Evolutionary conservation across 1,284 basidiomycete species (phyloP).

Genomic region (Filobasidium uniguttulatum): DNA sequence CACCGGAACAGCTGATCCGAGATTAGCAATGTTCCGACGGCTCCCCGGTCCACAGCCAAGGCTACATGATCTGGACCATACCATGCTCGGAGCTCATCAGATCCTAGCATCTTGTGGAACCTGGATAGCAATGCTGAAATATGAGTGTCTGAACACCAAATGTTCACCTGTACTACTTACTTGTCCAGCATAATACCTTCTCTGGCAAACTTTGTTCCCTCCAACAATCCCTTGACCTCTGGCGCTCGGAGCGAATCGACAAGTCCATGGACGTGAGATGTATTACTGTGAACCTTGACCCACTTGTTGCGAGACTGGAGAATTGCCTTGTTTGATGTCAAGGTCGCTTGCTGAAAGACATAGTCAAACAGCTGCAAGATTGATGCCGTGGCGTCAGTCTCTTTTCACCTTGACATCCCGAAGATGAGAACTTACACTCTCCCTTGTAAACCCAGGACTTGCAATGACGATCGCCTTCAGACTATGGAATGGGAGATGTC

Average conservation of each 20-base stretch:
- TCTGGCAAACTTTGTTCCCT: conserved; percentile 94
- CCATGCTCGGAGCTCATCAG: conserved; percentile 93
- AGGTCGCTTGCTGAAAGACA: conserved; percentile 65
- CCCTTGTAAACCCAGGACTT: conserved; percentile 89
- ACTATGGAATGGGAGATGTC: conserved; percentile 71
- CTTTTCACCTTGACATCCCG: not conserved
- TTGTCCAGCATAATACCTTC: conserved; percentile 84
- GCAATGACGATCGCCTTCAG: conserved; percentile 89
- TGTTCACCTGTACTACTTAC: conserved; percentile 37
- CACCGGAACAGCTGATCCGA: conserved; percentile 89
- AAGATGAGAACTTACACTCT: conserved; percentile 46
- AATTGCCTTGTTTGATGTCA: conserved; percentile 70
- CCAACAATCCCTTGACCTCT: conserved; percentile 55
- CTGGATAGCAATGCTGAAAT: conserved; percentile 37
- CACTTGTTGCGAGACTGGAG: conserved; percentile 67
- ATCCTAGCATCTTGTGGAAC: conserved; percentile 92
- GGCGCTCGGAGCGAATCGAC: conserved; percentile 90
- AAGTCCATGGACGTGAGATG: conserved; percentile 88
- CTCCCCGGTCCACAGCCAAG: conserved; percentile 81
- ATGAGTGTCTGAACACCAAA: no score
- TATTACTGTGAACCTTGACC: conserved; percentile 79
- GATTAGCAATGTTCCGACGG: conserved; percentile 85
- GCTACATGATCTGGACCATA: conserved; percentile 91
- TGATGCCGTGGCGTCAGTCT: no score
- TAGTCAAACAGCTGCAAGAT: conserved; percentile 49